Evolutionary conservation across 2,329 filamentous ascomycete genomes (phyloP), one percentile per base, ranked within the genome.

Genomic region (Hirsutella minnesotensis): DNA sequence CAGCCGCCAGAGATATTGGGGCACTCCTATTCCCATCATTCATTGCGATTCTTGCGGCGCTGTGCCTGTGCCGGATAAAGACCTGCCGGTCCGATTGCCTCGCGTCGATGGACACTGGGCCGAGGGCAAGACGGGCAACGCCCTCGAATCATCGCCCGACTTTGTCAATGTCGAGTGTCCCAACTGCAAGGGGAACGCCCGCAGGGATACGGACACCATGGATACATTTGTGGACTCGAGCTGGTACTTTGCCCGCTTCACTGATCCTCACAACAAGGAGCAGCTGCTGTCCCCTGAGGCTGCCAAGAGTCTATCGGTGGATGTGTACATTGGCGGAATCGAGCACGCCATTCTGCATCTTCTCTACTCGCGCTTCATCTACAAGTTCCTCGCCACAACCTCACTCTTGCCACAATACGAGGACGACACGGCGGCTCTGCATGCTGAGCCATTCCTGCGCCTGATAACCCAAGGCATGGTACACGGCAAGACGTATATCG

Each of bases 181-280:
- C 5, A 75, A 75, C 51, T 95, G 88, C 53, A 66, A 73, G 15
- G 70, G 74, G 1, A 64, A 77, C 20, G 88, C 86, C 7, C 83
- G 79, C 57, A 75, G 88, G 49, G 88, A 95, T 50, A 94, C 88
- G 0, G 88, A 95, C 58, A 95, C 88, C 3, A 94, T 95, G 88
- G 88, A 95, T 60, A 95, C 88, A 0, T 95, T 95, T 63, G 88
- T 95, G 47, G 88, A 94, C 63, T 94, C 87, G 2, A 94, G 87
- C 42, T 95, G 88, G 88, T 95, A 95, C 61, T 94, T 81, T 55
- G 78, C 89, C 64, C 77, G 86, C 12, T 94, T 87, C 53, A 63
- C 81, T 22, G 86, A 94, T 53, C 68, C 83, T 1, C 67, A 78
- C 16, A 89, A 92, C 50, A 50, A 67, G 13, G 55, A 71, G 2